phyloP scores from a whole-genome alignment of 2,329 filamentous ascomycete genomes.

The Fonsecaea pugnacius region DNA sequence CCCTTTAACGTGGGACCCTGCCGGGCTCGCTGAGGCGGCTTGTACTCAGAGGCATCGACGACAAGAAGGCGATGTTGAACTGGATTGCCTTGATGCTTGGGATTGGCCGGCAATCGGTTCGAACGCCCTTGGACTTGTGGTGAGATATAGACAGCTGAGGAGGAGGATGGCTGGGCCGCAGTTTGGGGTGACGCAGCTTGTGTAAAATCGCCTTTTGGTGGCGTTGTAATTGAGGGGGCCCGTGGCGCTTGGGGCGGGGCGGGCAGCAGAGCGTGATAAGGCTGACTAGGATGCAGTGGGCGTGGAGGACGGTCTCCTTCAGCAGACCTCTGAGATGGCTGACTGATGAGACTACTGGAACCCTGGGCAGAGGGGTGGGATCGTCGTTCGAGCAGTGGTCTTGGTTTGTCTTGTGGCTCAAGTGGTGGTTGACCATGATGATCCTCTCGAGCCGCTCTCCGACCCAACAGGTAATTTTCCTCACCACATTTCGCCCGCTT shows the following conservation, averaged over 20 bases:
- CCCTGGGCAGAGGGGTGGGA: not conserved
- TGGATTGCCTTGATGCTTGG: not conserved
- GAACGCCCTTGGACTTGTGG: not conserved
- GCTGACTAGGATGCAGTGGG: not conserved
- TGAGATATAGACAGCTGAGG: not conserved
- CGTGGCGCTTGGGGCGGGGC: constrained; percentile 8
- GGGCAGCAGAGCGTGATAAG: not conserved
- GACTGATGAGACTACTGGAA: not conserved
- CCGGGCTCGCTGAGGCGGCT: not conserved
- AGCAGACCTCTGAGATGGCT: not conserved
- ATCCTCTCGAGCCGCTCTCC: not conserved
- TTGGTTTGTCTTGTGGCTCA: not conserved
- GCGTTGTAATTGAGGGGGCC: constrained; percentile 2
- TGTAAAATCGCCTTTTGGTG: not conserved
- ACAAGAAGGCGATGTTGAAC: not conserved
- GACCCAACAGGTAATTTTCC: not conserved
- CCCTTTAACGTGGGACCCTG: not conserved
- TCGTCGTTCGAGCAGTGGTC: not conserved
- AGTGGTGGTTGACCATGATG: not conserved
- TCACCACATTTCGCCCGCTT: not conserved
- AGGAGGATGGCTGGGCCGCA: not conserved
- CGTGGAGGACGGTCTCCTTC: not conserved
- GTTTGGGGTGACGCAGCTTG: not conserved
- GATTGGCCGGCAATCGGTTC: not conserved
- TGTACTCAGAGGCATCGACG: not conserved